These are phyloP conservation scores for Colletotrichum agaves DNA, from an alignment of 2,329 filamentous ascomycete genomes.

Conservation along the genomic window DNA sequence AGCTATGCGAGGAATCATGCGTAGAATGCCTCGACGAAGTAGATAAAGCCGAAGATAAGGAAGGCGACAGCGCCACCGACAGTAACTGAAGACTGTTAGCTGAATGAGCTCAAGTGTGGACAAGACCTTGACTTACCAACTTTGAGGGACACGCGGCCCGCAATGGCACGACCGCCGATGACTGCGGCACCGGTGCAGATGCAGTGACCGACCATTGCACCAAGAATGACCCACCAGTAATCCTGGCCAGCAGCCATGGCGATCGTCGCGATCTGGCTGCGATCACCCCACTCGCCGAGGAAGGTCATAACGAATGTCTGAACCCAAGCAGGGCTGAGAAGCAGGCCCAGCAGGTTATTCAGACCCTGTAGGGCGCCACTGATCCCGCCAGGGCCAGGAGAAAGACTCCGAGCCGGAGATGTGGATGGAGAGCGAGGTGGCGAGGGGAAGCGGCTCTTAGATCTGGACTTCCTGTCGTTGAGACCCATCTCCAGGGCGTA, in stretches of 20 bases:
- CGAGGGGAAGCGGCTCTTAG: slow-evolving; percentile 80
- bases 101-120: slow-evolving; percentile 10
- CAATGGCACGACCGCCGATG: slow-evolving; percentile 90
- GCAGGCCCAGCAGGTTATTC: slow-evolving; percentile 85
- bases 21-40: slow-evolving; percentile 83
- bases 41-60: slow-evolving; percentile 90
- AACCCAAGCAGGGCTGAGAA: slow-evolving; percentile 96
- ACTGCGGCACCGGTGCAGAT: slow-evolving; percentile 93
- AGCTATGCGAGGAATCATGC: slow-evolving; percentile 46
- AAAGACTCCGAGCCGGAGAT: slow-evolving; percentile 73
- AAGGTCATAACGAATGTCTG: slow-evolving; percentile 99
- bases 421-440: slow-evolving; percentile 83
- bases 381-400: slow-evolving; percentile 52
- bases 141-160: slow-evolving; percentile 92
- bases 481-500: slow-evolving; percentile 86
- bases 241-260: slow-evolving; percentile 98
- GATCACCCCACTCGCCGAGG: slow-evolving; percentile 96
- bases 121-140: slow-evolving; percentile 78
- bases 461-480: slow-evolving; percentile 73
- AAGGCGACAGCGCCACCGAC: slow-evolving; percentile 92
- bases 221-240: slow-evolving; percentile 98
- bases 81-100: slow-evolving; percentile 73
- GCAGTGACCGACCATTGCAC: slow-evolving; percentile 86
- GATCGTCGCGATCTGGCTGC: slow-evolving; percentile 97
- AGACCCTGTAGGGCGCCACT: slow-evolving; percentile 67